These are phyloP conservation scores for Suillus fuscotomentosus DNA, from an alignment of 768 basidiomycete genomes.

Conservation along the genomic window DNA sequence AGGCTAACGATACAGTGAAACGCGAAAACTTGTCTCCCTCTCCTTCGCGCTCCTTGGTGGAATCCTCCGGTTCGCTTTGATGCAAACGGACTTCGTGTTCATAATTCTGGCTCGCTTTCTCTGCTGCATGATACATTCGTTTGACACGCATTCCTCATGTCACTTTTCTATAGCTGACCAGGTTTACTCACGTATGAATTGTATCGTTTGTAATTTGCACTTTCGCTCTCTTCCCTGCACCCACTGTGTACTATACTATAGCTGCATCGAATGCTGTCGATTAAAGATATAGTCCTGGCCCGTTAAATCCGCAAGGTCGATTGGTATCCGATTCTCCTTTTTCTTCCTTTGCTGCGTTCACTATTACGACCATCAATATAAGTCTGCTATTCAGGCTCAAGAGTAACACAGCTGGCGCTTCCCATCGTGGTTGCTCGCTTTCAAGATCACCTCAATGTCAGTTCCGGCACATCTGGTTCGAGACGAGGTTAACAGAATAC, in stretches of 20 bases:
- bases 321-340: neutral
- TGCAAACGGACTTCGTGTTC: neutral
- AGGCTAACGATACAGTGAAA: constrained; percentile 19
- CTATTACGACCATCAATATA: neutral
- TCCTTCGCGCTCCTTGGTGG: neutral
- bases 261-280: neutral
- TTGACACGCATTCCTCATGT: neutral
- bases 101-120: neutral
- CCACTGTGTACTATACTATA: neutral
- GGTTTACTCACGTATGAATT: neutral
- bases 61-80: neutral
- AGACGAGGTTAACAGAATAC: neutral
- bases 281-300: neutral
- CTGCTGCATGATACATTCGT: neutral
- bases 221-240: neutral
- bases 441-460: neutral
- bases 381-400: neutral
- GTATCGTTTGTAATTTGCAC: neutral
- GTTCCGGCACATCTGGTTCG: neutral
- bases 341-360: neutral
- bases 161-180: neutral
- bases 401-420: neutral
- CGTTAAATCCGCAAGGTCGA: neutral
- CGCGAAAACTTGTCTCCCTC: constrained; percentile 13
- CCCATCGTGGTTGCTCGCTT: neutral